These are phyloP conservation scores for Penicillium sp. DNA, from an alignment of 2,329 filamentous ascomycete species.

Conservation along the genomic window DNA sequence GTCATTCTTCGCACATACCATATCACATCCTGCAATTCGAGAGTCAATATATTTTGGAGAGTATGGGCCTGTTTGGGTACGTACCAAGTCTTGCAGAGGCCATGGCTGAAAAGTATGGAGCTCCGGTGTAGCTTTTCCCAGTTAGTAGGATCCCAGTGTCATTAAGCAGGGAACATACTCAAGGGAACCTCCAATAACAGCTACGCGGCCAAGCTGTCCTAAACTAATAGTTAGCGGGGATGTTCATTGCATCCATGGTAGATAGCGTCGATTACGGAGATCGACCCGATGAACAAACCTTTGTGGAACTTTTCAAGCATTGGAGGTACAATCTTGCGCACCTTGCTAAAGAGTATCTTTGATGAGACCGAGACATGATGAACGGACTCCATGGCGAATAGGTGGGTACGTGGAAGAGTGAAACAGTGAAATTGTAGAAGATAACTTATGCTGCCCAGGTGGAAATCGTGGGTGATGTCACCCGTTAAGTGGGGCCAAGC, in stretches of 20 bases:
- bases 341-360: slow-evolving; percentile 72
- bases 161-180: slow-evolving; percentile 50
- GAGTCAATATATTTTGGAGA: not conserved
- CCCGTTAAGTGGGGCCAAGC: slow-evolving; percentile 29
- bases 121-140: slow-evolving; percentile 71
- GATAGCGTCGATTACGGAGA: not conserved
- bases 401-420: too few relatives aligned
- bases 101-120: slow-evolving; percentile 97
- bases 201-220: slow-evolving; percentile 90
- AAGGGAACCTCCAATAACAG: slow-evolving; percentile 89
- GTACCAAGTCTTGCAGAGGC: slow-evolving; percentile 81
- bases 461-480: slow-evolving; percentile 33
- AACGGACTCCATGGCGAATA: slow-evolving; percentile 30
- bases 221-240: slow-evolving; percentile 5
- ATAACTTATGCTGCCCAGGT: slow-evolving; percentile 1
- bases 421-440: not conserved
- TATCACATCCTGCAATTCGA: slow-evolving; percentile 59
- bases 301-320: slow-evolving; percentile 97
- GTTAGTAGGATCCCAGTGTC: slow-evolving; percentile 10
- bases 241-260: not conserved
- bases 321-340: slow-evolving; percentile 86
- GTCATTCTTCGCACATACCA: slow-evolving; percentile 57
- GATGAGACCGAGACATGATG: slow-evolving; percentile 62
- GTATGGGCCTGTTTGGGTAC: slow-evolving; percentile 4
- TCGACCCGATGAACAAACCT: slow-evolving; percentile 53